Evolutionary conservation across 441 rosid genomes (phyloP), one percentile per base, ranked within the genome.

Genomic region (Biscutella laevigata): DNA sequence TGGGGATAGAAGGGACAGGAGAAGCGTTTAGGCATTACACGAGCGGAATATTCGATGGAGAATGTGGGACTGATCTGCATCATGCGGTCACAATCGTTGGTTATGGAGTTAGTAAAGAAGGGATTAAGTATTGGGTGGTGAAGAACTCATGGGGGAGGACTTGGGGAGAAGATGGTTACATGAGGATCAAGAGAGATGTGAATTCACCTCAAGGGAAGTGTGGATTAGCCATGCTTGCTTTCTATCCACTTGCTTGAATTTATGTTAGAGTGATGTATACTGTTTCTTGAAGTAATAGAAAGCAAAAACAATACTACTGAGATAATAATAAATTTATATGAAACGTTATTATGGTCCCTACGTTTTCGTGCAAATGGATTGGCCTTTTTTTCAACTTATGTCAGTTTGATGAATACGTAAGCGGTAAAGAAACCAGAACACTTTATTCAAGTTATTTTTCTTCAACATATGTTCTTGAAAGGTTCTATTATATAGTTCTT

Each of bases 91-190:
- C 71, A 0, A 45, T 69, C 6, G 72, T 76, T 26, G 77, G 75
- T 6, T 72, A 70, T 14, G 74, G 81, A 36, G 26, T 43, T 38
- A 64, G 59, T 44, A 57, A 40, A 48, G 66, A 70, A 7, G 77
- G 77, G 5, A 64, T 4, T 21, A 70, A 72, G 51, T 72, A 72
- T 39, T 76, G 80, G 81, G 16, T 73, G 30, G 16, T 68, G 4
- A 76, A 73, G 66, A 70, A 76, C n/a, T 73, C 77, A 16, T 76
- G 74, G 80, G 77, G 80, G 0, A 15, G 55, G 21, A 40, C 35
- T 7, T 72, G 73, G 77, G 77, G 69, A 28, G 71, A 65, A 29
- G 11, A 14, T 34, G 82, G 80, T 1, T 77, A 62, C 34, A 74
- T 74, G 59, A 77, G 70, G 71, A 71, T 75, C 19, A 49, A 49